Base-by-base conservation (phyloP, 768 basidiomycete species). In the Pseudohyphozyma bogoriensis region DNA sequence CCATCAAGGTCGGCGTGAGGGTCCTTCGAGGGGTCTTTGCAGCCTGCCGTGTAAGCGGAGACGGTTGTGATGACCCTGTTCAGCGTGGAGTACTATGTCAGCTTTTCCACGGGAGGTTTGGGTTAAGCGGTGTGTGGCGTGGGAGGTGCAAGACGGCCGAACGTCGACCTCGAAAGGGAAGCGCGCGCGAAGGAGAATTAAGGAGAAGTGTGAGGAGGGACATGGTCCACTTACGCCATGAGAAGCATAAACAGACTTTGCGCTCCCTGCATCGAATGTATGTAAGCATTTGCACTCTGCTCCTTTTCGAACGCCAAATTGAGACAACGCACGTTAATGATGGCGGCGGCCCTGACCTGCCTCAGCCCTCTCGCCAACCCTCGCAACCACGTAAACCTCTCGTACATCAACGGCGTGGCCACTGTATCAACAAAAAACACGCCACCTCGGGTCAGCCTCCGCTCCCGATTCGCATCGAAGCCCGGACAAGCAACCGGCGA, bases 41-140 rank as follows among this genome's bases (percentile, higher is more conserved):
- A 71, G 3, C 70, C 70, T 12, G 63, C 66, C 6, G 31, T 26
- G 51, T 67, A 64, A 44, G 63, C 68, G 3, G 64, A 66, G 24
- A 66, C 61, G 35, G 70, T 63, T 15, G 63, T 60, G 32, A 62
- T 32, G 59, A 69, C 44, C 4, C 65, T 67, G 56, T n/a, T n/a
- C n/a, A n/a, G 22, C n/a, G 40, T 15, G 15, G n/a, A 42, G 40
- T 42, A 42, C n/a, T n/a, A n/a, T n/a, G n/a, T n/a, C n/a, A n/a
- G n/a, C n/a, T n/a, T n/a, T n/a, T n/a, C n/a, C n/a, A n/a, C n/a
- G n/a, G n/a, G n/a, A n/a, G n/a, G n/a, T n/a, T n/a, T n/a, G n/a
- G n/a, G n/a, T n/a, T n/a, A 36, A 20, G 35, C n/a, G 31, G 13
- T 10, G n/a, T n/a, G n/a, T n/a, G n/a, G n/a, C n/a, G n/a, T n/a